Evolutionary conservation across 768 basidiomycete species (phyloP).

Genomic region (Harrya chromipes): DNA sequence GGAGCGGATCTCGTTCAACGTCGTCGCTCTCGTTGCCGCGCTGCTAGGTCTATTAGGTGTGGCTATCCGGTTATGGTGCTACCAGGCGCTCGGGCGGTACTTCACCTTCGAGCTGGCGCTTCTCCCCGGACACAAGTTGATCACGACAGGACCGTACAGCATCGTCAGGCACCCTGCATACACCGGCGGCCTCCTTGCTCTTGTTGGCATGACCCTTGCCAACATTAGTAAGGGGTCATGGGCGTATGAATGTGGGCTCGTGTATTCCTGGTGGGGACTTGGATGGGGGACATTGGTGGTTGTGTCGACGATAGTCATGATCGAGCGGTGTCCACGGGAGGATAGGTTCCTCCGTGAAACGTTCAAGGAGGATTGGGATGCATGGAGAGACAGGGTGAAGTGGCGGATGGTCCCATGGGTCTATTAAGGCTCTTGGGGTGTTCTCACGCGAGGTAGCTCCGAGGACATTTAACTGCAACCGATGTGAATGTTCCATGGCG

Average conservation of each 20-base stretch:
- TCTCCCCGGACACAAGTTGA: constrained; percentile 3
- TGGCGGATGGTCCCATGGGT: constrained; percentile 14
- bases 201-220: constrained; percentile 6
- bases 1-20: constrained; percentile 4
- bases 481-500: no score
- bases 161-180: constrained; percentile 15
- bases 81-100: constrained; percentile 33
- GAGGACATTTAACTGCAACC: no score
- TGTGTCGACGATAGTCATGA: neutral
- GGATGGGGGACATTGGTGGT: neutral
- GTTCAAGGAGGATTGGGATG: constrained; percentile 14
- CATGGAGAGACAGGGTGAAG: constrained; percentile 6
- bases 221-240: constrained; percentile 12
- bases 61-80: constrained; percentile 34
- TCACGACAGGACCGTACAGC: constrained; percentile 15
- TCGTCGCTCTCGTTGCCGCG: neutral
- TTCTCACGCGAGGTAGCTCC: no score
- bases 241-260: constrained; percentile 9
- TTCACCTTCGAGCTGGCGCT: constrained; percentile 41
- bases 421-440: neutral
- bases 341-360: constrained; percentile 1
- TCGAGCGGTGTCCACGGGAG: constrained; percentile 9
- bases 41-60: constrained; percentile 24
- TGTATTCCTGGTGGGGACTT: constrained; percentile 5
- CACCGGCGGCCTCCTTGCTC: constrained; percentile 2